Base-by-base conservation (phyloP, 2,329 filamentous ascomycete genomes). In the Mollisiaceae sp. region DNA sequence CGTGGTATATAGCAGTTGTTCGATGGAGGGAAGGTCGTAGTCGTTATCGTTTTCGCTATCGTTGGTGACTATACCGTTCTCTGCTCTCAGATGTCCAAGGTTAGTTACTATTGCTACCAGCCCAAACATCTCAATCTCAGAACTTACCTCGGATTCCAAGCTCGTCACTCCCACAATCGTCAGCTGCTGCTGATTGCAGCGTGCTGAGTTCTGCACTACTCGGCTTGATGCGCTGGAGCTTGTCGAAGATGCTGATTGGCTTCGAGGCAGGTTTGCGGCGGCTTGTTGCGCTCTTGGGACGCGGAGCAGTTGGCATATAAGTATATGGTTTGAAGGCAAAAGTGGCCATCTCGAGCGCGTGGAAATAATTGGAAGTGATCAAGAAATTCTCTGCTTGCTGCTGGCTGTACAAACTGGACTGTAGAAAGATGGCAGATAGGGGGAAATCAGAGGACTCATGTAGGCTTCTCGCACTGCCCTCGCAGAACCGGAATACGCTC, bases 221-320 rank as follows among this genome's bases (percentile, higher is more conserved):
- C 60, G 61, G n/a, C 5, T 39, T 68, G 41, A 59, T 69, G 32
- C 38, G 55, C 59, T 69, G 9, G 56, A 66, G 55, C 60, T 65
- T 70, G 50, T 70, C 32, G 57, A 65, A 38, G 61, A 69, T 69
- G 22, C 60, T 71, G 39, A 43, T 4, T 60, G 59, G 59, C 36
- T 71, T 54, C 38, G 60, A 35, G 62, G 57, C 54, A 69, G 57
- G 62, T 67, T 60, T 65, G 55, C 43, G 57, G 62, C 59, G 62
- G 52, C 52, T 56, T 63, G 18, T 54, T 66, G 39, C 35, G 39
- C 59, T 70, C 62, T 70, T 71, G 15, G 35, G 66, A 43, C 66
- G 67, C 45, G 64, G 63, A 69, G 65, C 11, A 68, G 63, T 72
- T 68, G 66, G 68, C 55, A 64, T 39, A 55, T 71, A 71, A 43